Evolutionary conservation across 257 asterid species (phyloP).

Genomic region (Ocimum tenuiflorum): DNA sequence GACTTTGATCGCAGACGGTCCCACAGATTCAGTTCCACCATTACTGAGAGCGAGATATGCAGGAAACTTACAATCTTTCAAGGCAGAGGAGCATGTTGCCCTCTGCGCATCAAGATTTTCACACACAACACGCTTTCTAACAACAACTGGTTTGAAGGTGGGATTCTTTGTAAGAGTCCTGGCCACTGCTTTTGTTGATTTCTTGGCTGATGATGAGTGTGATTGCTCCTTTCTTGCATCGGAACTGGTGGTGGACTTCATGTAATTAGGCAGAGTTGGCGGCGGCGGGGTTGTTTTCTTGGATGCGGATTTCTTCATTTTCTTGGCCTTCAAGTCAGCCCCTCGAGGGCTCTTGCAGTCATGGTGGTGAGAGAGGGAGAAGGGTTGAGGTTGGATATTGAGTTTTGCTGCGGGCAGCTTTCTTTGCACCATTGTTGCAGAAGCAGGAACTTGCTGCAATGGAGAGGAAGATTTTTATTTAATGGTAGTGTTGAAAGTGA

Average conservation of each 20-base stretch:
- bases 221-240: constrained; percentile 71
- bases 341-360: constrained; percentile 39
- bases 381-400: constrained; percentile 32
- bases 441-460: not conserved
- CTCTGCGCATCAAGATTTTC: constrained; percentile 35
- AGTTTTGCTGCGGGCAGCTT: constrained; percentile 40
- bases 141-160: constrained; percentile 47
- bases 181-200: constrained; percentile 24
- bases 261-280: constrained; percentile 51
- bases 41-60: constrained; percentile 44
- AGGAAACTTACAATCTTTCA: constrained; percentile 72
- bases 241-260: constrained; percentile 80
- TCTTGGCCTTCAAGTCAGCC: constrained; percentile 49
- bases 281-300: constrained; percentile 32
- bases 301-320: constrained; percentile 61
- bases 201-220: constrained; percentile 21
- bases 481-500: too few relatives aligned
- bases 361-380: constrained; percentile 23
- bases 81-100: constrained; percentile 75
- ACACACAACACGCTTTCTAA: constrained; percentile 34
- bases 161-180: constrained; percentile 47
- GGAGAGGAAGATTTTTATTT: too few relatives aligned
- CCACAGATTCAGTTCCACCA: constrained; percentile 58
- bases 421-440: constrained; percentile 70
- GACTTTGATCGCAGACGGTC: constrained; percentile 53